Base-by-base conservation (phyloP, 2,329 filamentous ascomycete species). In the Rasamsonia emersonii region DNA sequence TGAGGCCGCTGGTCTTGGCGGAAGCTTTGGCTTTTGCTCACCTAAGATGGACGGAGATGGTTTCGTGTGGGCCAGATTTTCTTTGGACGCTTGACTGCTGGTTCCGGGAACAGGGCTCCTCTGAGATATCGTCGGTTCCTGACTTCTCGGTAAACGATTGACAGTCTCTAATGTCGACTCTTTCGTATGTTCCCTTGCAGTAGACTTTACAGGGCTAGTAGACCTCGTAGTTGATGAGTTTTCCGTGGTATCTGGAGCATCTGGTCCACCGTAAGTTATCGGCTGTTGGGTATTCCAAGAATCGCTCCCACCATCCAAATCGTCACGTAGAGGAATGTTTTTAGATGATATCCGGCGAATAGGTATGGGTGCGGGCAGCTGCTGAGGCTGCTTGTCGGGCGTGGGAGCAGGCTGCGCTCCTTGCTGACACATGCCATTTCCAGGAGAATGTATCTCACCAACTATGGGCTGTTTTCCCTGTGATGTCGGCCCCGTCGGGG, bases 321-420 rank as follows among this genome's bases (percentile, higher is more conserved):
- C n/a, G n/a, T n/a, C n/a, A n/a, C n/a, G n/a, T n/a, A n/a, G n/a
- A n/a, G n/a, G n/a, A n/a, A n/a, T n/a, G n/a, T n/a, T n/a, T n/a
- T n/a, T n/a, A n/a, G 32, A 24, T 5, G 30, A 11, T 18, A 28
- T 34, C 17, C 40, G 44, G 30, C 46, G 49, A 16, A 49, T 36
- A 14, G 51, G 48, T 5, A 40, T 41, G 4, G 54, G 48, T 6
- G 46, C 44, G 24, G 40, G 45, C 18, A 53, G 28, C 9, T 45
- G 45, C 13, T 34, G 39, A 25, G 30, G 32, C 14, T 41, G 42
- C 24, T 31, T 35, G 13, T 28, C 30, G 27, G 35, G 26, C 25
- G 33, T 32, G 20, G 37, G 30, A 16, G 35, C 41, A n/a, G 41
- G 27, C 31, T 36, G 44, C 38, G 19, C 37, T 38, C 21, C 28